Conservation (phyloP, 2,329 filamentous ascomycete species). For the Venturia aucupariae region DNA sequence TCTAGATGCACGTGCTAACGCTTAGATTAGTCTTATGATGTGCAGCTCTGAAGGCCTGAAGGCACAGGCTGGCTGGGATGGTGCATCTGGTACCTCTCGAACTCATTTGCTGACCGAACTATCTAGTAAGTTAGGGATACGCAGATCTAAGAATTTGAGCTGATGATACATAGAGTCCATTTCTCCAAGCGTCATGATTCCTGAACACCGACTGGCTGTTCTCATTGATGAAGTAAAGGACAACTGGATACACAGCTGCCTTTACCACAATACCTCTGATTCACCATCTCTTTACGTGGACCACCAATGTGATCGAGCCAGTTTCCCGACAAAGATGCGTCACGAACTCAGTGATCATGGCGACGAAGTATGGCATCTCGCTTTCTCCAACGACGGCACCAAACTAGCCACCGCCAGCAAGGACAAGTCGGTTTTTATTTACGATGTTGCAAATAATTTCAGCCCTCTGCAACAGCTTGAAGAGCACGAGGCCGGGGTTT, state of each 20-base stretch:
- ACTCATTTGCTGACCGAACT: conserved; percentile 67
- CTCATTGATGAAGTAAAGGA: conserved; percentile 77
- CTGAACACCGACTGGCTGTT: conserved; percentile 75
- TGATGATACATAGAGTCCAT: conserved; percentile 57
- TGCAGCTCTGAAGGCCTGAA: conserved; percentile 72
- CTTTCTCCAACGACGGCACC: conserved; percentile 80
- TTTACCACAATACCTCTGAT: conserved; percentile 75
- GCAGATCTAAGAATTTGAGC: neutral
- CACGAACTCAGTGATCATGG: conserved; percentile 62
- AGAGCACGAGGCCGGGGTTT: conserved; percentile 62
- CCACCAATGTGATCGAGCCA: conserved; percentile 68
- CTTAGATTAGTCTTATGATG: conserved; percentile 66
- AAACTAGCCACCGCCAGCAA: conserved; percentile 75
- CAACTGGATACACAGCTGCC: conserved; percentile 70
- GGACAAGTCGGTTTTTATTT: conserved; percentile 68
- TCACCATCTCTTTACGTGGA: conserved; percentile 83
- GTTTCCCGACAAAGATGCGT: conserved; percentile 67
- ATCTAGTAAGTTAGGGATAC: conserved; percentile 54
- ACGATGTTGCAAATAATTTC: conserved; percentile 65
- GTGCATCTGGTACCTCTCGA: conserved; percentile 65
- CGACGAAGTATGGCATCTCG: conserved; percentile 85
- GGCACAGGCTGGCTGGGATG: conserved; percentile 74
- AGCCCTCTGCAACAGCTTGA: conserved; percentile 51
- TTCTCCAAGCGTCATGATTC: conserved; percentile 93
- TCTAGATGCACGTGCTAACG: neutral